phyloP scores from a whole-genome alignment of 805 yeast genomes.

The Tetrapisispora nanseiensis region DNA sequence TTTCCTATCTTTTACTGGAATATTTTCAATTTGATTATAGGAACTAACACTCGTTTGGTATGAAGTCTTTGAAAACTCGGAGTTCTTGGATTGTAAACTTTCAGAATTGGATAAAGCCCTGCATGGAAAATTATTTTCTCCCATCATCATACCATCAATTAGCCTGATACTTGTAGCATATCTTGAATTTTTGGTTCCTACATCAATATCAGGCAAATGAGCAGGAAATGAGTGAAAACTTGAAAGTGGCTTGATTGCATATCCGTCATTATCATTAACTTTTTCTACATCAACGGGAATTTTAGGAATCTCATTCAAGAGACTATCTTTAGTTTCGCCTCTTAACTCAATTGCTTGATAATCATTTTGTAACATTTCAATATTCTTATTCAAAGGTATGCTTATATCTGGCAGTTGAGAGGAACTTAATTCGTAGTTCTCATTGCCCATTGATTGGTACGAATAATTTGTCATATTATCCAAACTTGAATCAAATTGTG shows the following conservation, averaged over 20 bases:
- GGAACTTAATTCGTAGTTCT: too few relatives aligned
- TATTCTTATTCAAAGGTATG: not conserved
- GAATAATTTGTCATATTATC: conserved; percentile 3
- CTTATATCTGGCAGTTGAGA: too few relatives aligned
- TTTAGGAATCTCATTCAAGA: too few relatives aligned
- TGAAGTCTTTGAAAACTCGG: conserved; percentile 21
- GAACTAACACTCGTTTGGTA: conserved; percentile 14
- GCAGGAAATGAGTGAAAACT: conserved; percentile 16
- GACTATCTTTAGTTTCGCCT: too few relatives aligned
- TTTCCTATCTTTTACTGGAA: not conserved
- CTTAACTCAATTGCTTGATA: too few relatives aligned
- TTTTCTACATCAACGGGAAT: too few relatives aligned
- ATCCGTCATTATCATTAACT: not conserved
- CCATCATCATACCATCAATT: not conserved
- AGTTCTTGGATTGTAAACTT: conserved; percentile 17
- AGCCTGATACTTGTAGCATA: not conserved
- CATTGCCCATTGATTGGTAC: not conserved
- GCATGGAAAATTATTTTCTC: not conserved
- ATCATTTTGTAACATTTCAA: not conserved
- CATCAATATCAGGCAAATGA: not conserved
- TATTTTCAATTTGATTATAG: not conserved
- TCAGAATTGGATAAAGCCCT: conserved; percentile 14
- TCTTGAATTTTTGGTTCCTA: not conserved
- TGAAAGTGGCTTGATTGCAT: conserved; percentile 12
- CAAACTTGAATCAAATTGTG: not conserved